These are phyloP conservation scores for Tricholoma flavovirens DNA, from an alignment of 768 basidiomycete species.

Conservation along the genomic window DNA sequence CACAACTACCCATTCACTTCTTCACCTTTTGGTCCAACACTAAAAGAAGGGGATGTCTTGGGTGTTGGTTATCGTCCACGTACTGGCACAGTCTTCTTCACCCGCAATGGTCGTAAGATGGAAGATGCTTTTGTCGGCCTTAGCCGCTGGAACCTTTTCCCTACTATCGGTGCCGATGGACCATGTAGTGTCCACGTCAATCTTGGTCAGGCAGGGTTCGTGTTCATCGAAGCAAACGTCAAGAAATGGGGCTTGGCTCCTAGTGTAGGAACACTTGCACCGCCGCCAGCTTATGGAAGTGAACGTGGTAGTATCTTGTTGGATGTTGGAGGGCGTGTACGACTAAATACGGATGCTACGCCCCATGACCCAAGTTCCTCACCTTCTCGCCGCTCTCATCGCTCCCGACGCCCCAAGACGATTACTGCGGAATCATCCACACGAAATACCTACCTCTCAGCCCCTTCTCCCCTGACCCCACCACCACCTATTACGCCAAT, in stretches of 20 bases:
- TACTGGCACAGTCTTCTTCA: constrained; percentile 98
- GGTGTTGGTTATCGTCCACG: constrained; percentile 95
- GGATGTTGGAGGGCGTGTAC: constrained; percentile 71
- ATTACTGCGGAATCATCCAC: constrained; percentile 52
- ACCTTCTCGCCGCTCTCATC: constrained; percentile 53
- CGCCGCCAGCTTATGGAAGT: constrained; percentile 96
- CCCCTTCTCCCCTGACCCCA: constrained; percentile 41
- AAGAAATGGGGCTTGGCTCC: constrained; percentile 99
- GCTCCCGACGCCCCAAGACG: constrained; percentile 49
- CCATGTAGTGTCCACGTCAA: constrained; percentile 97
- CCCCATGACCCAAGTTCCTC: constrained; percentile 32
- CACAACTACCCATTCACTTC: constrained; percentile 95
- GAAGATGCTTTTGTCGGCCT: constrained; percentile 95
- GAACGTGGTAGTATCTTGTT: constrained; percentile 94
- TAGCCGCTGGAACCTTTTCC: constrained; percentile 90
- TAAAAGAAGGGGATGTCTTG: constrained; percentile 94
- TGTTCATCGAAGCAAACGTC: constrained; percentile 99
- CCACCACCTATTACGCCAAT: constrained; percentile 76
- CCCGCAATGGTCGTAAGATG: constrained; percentile 93
- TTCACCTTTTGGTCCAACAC: constrained; percentile 69
- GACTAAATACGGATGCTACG: constrained; percentile 32
- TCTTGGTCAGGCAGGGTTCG: constrained; percentile 95
- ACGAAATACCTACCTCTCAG: constrained; percentile 42
- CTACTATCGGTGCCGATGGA: constrained; percentile 93
- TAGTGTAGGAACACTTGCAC: constrained; percentile 93